Percentiles rank a stretch among this genome's conserved stretches.
Conservation (phyloP, 2,329 filamentous ascomycete species). For the Colletotrichum chrysophilum region DNA sequence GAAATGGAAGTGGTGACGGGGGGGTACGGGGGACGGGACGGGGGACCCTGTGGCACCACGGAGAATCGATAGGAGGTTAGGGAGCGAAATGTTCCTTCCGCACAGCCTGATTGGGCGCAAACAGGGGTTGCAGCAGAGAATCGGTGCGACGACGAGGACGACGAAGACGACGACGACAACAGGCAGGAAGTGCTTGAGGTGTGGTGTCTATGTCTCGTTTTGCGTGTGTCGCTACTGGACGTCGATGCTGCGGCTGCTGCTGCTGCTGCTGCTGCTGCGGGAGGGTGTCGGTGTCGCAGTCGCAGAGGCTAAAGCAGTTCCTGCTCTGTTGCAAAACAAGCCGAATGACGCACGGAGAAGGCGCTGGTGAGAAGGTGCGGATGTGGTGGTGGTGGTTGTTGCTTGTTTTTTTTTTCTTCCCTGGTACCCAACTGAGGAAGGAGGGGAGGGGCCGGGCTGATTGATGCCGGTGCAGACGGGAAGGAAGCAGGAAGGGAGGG, state of each 20-base stretch:
- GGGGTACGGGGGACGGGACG: neutral
- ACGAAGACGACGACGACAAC: neutral
- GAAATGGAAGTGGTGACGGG: neutral
- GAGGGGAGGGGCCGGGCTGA: constrained; percentile 7
- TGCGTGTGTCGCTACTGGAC: neutral
- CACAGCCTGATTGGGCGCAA: constrained; percentile 5
- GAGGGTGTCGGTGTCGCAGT: neutral
- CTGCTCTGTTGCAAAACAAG: neutral
- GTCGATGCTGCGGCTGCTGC: neutral
- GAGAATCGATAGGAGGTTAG: constrained; percentile 1
- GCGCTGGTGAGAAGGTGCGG: constrained; percentile 19
- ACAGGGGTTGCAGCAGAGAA: neutral
- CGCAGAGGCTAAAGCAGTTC: neutral
- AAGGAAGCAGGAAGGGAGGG: constrained; percentile 10
- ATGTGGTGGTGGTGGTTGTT: neutral
- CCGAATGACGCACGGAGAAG: constrained; percentile 9
- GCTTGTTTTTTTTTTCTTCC: neutral
- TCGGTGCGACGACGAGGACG: neutral
- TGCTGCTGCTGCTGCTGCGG: neutral
- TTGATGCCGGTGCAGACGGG: constrained; percentile 15
- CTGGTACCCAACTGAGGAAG: neutral
- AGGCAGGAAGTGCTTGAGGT: neutral
- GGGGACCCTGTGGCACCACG: constrained; percentile 3
- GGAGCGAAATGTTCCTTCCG: neutral
- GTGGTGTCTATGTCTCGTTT: neutral